These are phyloP conservation scores for Pythium phragmitis DNA, from an alignment of 352 stramenopile genomes.

Conservation along the genomic window DNA sequence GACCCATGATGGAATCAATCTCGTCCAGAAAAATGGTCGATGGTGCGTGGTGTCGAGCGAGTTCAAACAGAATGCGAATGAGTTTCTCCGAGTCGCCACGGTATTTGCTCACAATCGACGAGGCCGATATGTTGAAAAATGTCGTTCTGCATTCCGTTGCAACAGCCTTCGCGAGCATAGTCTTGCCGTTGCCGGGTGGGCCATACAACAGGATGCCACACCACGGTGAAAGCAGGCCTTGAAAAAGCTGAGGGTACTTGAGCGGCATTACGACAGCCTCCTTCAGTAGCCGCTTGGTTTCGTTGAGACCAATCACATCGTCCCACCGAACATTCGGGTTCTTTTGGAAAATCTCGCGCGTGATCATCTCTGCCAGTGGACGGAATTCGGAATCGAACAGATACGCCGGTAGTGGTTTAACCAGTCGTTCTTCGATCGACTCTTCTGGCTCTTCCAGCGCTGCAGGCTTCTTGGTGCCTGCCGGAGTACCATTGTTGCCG, in stretches of 20 bases:
- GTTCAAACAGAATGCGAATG: conserved; percentile 84
- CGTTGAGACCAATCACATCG: conserved; percentile 85
- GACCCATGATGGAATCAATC: conserved; percentile 89
- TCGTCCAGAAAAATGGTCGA: conserved; percentile 89
- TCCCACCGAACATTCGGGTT: conserved; percentile 89
- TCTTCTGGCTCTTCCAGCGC: conserved; percentile 42
- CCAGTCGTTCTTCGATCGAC: conserved; percentile 61
- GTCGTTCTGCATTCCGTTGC: conserved; percentile 85
- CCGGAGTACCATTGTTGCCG: conserved; percentile 4
- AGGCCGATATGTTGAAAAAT: conserved; percentile 89
- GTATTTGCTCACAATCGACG: conserved; percentile 88
- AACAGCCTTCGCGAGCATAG: conserved; percentile 86
- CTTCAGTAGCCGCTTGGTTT: conserved; percentile 93
- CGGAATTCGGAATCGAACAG: conserved; percentile 84
- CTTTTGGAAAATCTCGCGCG: conserved; percentile 91
- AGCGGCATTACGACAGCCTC: conserved; percentile 95
- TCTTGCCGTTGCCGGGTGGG: conserved; percentile 83
- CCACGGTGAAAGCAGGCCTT: conserved; percentile 87
- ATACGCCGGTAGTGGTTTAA: conserved; percentile 89
- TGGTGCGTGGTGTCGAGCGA: conserved; percentile 76
- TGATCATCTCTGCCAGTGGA: conserved; percentile 86
- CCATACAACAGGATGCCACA: conserved; percentile 91
- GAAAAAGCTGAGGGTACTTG: conserved; percentile 94
- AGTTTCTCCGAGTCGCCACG: conserved; percentile 84
- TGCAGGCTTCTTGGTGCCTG: conserved; percentile 32